Conservation (phyloP, 2,329 filamentous ascomycete species). For the Calonectria crousiana region DNA sequence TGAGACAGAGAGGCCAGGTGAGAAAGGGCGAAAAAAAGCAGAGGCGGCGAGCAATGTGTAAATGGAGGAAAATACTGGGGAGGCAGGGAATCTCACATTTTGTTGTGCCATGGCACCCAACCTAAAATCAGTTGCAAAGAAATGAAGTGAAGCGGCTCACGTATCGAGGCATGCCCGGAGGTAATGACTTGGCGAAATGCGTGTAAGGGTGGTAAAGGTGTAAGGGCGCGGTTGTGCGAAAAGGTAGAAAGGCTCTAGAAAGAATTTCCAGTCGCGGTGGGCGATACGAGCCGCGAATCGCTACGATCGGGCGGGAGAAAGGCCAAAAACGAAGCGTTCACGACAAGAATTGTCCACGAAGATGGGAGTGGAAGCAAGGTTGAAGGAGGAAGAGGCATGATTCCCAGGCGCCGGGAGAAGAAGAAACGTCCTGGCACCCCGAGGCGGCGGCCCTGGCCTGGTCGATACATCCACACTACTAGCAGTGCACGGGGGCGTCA, state of each 20-base stretch:
- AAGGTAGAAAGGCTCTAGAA: slow-evolving; percentile 14
- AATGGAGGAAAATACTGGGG: slow-evolving; percentile 34
- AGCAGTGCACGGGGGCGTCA: slow-evolving; percentile 52
- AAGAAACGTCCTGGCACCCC: slow-evolving; percentile 54
- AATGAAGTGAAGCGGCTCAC: slow-evolving; percentile 49
- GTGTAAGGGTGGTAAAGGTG: slow-evolving; percentile 35
- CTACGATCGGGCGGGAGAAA: slow-evolving; percentile 17
- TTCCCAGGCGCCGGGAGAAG: slow-evolving; percentile 52
- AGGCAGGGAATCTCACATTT: slow-evolving; percentile 47
- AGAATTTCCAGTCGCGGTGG: slow-evolving; percentile 7
- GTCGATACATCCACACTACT: slow-evolving; percentile 49
- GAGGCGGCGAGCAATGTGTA: slow-evolving; percentile 31
- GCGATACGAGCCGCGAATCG: slow-evolving; percentile 11
- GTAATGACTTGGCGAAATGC: slow-evolving; percentile 40
- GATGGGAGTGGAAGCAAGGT: slow-evolving; percentile 48
- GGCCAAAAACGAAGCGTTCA: slow-evolving; percentile 39
- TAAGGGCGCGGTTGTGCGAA: slow-evolving; percentile 31
- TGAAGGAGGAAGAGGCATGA: slow-evolving; percentile 52
- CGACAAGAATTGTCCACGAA: slow-evolving; percentile 41
- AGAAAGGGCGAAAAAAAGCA: slow-evolving; percentile 28
- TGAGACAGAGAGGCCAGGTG: slow-evolving; percentile 24
- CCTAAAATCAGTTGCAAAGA: slow-evolving; percentile 49
- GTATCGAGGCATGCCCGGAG: slow-evolving; percentile 48
- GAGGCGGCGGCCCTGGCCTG: slow-evolving; percentile 52
- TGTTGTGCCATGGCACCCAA: slow-evolving; percentile 54